Conservation (phyloP, 2,329 filamentous ascomycete genomes). For the Rachicladosporium sp. region DNA sequence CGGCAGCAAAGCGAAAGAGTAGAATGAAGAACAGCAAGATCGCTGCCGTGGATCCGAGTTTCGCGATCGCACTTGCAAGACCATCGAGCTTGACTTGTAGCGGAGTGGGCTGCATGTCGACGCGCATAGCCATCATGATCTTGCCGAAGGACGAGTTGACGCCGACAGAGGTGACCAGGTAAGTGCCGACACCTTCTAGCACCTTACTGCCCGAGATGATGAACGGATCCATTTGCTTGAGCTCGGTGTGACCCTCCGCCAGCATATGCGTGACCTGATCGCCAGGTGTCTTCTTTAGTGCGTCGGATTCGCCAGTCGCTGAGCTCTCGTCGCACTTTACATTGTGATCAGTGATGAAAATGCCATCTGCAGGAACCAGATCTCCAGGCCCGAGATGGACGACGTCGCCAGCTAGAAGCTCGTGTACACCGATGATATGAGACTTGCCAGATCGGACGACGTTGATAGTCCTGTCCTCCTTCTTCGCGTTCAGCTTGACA, state of each 20-base stretch:
- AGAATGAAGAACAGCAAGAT: constrained; percentile 72
- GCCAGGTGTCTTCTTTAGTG: constrained; percentile 54
- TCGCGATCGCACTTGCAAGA: constrained; percentile 69
- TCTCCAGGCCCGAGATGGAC: constrained; percentile 63
- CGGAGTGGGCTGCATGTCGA: constrained; percentile 66
- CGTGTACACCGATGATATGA: constrained; percentile 56
- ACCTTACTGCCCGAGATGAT: constrained; percentile 79
- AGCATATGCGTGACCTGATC: constrained; percentile 55
- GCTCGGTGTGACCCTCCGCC: constrained; percentile 42
- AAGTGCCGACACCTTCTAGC: constrained; percentile 61
- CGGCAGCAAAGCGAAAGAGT: constrained; percentile 70
- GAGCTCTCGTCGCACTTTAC: constrained; percentile 64
- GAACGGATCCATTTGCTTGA: constrained; percentile 65
- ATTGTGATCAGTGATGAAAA: constrained; percentile 56
- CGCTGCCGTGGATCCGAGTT: constrained; percentile 63
- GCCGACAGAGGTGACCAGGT: constrained; percentile 63
- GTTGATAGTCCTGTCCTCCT: constrained; percentile 62
- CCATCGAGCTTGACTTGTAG: constrained; percentile 66
- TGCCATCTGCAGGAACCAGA: constrained; percentile 59
- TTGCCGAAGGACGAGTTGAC: constrained; percentile 64
- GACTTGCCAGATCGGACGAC: constrained; percentile 61
- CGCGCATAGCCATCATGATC: constrained; percentile 67
- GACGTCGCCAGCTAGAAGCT: constrained; percentile 62
- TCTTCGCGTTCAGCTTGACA: constrained; percentile 67
- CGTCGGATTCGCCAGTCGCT: constrained; percentile 62